Conservation (phyloP, 2,329 filamentous ascomycete genomes). For the Botrytis galanthina region DNA sequence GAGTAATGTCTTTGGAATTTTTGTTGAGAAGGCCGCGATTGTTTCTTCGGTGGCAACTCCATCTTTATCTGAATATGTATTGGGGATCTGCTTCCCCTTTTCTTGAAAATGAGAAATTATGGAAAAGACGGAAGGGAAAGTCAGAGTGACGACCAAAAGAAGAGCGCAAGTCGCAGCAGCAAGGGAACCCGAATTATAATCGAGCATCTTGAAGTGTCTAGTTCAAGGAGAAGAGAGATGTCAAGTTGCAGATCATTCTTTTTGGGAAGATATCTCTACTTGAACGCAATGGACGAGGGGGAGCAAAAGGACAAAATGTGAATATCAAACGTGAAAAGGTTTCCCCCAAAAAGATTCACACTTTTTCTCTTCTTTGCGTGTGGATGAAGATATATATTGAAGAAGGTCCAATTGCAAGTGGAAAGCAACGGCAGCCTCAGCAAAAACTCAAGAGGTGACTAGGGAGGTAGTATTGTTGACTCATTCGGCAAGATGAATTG, state of each 20-base stretch:
- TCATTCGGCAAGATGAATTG: not conserved
- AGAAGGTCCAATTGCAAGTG: not conserved
- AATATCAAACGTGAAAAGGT: not conserved
- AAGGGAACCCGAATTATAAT: constrained; percentile 44
- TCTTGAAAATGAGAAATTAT: constrained; percentile 39
- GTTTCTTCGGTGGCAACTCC: constrained; percentile 66
- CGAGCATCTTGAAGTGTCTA: constrained; percentile 48
- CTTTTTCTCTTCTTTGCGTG: not conserved
- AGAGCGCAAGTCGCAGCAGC: constrained; percentile 36
- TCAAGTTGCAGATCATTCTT: constrained; percentile 8
- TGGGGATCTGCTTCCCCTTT: constrained; percentile 35
- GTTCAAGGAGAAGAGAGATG: not conserved
- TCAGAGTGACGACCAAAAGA: constrained; percentile 40
- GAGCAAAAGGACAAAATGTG: not conserved
- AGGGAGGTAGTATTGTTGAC: not conserved
- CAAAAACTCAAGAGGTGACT: not conserved
- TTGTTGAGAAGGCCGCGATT: constrained; percentile 60
- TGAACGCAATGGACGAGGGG: not conserved
- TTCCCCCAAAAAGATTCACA: not conserved
- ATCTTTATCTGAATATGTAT: constrained; percentile 66
- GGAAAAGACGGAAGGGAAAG: constrained; percentile 42
- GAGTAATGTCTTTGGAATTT: constrained; percentile 54
- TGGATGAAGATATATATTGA: not conserved
- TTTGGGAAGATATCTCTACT: not conserved
- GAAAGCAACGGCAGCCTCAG: not conserved